Evolutionary conservation across 225 moss, liverwort and hornwort species (phyloP).

Genomic region (Bryoerythrophyllum caledonicum): DNA sequence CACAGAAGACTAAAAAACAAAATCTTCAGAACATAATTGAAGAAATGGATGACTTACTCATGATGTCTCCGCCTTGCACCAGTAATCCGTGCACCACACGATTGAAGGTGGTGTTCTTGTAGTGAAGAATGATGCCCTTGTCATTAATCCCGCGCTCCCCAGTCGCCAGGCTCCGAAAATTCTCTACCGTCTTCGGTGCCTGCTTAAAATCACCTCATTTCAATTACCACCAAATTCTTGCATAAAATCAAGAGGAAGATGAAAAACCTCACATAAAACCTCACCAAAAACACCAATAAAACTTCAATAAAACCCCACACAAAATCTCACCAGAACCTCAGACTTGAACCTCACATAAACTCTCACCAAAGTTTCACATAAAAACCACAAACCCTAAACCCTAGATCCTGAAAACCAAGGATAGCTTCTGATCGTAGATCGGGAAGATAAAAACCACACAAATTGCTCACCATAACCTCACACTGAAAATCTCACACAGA

Average conservation of each 20-base stretch:
- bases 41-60: conserved; percentile 39
- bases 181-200: conserved; percentile 75
- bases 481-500: neutral
- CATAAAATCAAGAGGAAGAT: too few species aligned
- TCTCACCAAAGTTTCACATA: too few species aligned
- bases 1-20: too few species aligned
- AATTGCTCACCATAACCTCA: neutral
- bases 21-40: neutral
- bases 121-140: conserved; percentile 62
- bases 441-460: too few species aligned
- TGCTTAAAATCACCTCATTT: conserved; percentile 14
- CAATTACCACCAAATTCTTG: neutral
- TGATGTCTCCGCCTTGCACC: conserved; percentile 68
- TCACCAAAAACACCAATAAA: too few species aligned
- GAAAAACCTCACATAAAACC: too few species aligned
- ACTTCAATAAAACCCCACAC: too few species aligned
- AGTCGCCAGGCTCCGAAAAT: conserved; percentile 69
- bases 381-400: neutral
- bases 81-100: conserved; percentile 72
- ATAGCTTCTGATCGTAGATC: too few species aligned
- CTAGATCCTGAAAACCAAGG: neutral
- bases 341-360: too few species aligned
- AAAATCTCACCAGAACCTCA: too few species aligned
- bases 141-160: conserved; percentile 61
- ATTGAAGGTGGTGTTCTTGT: conserved; percentile 67